These are phyloP conservation scores for Erigeron philadelphicus DNA, from an alignment of 140 eudicot genomes.

Conservation along the genomic window DNA sequence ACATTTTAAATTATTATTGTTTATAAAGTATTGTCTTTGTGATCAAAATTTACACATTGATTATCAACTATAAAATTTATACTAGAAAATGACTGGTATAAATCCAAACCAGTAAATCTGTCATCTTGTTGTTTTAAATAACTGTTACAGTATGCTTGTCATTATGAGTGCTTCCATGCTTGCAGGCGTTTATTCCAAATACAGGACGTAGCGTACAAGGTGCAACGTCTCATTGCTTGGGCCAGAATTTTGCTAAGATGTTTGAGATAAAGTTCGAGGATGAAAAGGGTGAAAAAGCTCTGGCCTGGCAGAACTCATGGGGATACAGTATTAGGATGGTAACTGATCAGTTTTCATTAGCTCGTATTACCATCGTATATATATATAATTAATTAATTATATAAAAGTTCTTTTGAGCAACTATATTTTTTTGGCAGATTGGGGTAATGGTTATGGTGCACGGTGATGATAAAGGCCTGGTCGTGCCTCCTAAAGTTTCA, in stretches of 20 bases:
- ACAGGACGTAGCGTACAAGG: constrained; percentile 97
- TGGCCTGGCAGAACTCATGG: too few species aligned
- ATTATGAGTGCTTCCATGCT: neutral
- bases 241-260: neutral
- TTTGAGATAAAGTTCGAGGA: too few species aligned
- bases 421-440: constrained; percentile 31
- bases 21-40: neutral
- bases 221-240: constrained; percentile 94
- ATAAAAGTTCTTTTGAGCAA: too few species aligned
- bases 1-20: too few species aligned
- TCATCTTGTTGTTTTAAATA: neutral
- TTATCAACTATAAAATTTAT: neutral
- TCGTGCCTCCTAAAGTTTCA: constrained; percentile 75
- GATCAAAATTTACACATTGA: neutral
- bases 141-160: neutral
- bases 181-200: constrained; percentile 80
- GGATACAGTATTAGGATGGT: too few species aligned
- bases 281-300: too few species aligned
- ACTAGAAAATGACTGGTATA: neutral
- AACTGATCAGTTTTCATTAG: too few species aligned
- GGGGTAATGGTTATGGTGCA: constrained; percentile 90
- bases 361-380: too few species aligned
- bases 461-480: constrained; percentile 84
- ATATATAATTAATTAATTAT: too few species aligned
- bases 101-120: neutral